A percentile compares a stretch with the other conserved stretches of the same genome.
These are phyloP conservation scores for Aspergillus sp. DNA, from an alignment of 2,329 filamentous ascomycete species.

Conservation along the genomic window DNA sequence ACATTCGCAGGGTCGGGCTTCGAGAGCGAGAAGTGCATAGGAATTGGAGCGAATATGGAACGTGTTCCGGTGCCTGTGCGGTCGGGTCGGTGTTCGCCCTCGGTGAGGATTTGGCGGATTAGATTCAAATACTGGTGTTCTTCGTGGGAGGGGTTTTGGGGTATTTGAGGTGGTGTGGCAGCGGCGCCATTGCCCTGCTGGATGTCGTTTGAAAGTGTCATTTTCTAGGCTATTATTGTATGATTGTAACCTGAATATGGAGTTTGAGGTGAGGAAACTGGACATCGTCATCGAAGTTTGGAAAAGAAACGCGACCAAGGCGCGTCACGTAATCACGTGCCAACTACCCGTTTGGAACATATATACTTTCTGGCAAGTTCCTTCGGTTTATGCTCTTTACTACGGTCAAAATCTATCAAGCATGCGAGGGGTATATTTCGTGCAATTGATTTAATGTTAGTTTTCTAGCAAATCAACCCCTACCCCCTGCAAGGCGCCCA, in stretches of 20 bases:
- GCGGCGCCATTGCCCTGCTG: not conserved
- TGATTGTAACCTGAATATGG: not conserved
- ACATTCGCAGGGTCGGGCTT: conserved; percentile 46
- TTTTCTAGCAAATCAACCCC: conserved; percentile 68
- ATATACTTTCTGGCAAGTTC: not conserved
- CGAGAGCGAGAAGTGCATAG: conserved; percentile 83
- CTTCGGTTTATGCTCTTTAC: no score
- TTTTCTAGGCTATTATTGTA: not conserved
- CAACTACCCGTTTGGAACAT: not conserved
- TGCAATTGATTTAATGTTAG: conserved; percentile 6
- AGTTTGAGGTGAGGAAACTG: not conserved
- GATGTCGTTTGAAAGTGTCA: not conserved
- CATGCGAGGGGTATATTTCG: not conserved
- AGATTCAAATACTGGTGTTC: conserved; percentile 93
- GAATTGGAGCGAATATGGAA: conserved; percentile 82
- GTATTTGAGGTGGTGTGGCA: conserved; percentile 11
- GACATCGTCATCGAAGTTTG: not conserved
- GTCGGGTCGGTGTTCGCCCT: conserved; percentile 87
- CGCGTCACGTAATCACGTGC: conserved; percentile 32
- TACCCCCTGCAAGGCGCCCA: conserved; percentile 74
- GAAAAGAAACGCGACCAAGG: conserved; percentile 22
- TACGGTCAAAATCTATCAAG: no score
- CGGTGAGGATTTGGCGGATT: conserved; percentile 76
- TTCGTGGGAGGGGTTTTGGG: conserved; percentile 60
- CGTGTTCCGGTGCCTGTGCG: conserved; percentile 90